Evolutionary conservation across 768 basidiomycete species (phyloP), one percentile per base, ranked within the genome.

Genomic region (Boletus reticuloceps): DNA sequence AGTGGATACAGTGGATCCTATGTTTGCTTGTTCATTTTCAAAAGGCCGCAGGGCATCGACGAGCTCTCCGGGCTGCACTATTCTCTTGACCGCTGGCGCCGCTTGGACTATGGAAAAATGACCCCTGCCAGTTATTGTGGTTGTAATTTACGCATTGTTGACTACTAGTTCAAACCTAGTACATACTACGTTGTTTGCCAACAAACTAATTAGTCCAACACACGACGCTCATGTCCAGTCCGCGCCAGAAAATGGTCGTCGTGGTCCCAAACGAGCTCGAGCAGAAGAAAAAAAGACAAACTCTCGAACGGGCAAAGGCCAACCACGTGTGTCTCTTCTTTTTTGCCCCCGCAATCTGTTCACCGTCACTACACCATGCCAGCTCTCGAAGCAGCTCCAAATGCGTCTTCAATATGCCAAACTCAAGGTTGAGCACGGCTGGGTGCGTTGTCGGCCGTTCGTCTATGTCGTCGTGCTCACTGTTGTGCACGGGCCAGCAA

Each of bases 401-500:
- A 77, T 88, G 71, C 81, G 89, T 25, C 74, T 91, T 17, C 88
- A 87, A 63, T 91, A 90, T 62, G 89, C 89, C 14, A 78, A 80
- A 65, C 74, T 91, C 54, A 91, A 91, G 65, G 88, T 91, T 47
- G 88, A 91, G 59, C 80, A 89, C 66, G 88, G 89, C 42, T 91
- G 89, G 89, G 88, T 89, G 67, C 20, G 47, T 55, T 9, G 5
- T 9, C 19, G 1, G 16, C 43, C 34, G 10, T 29, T 16, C 29
- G 6, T 29, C 8, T 12, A 5, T 41, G 4, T 39, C 31, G 13
- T 22, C 22, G 45, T 51, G 14, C 40, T 64, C 46, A 55, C 44
- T 27, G 11, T 5, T 32, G 47, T 43, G 14, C 44, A 45, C 19
- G 34, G 27, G 11, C 41, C 64, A 89, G 88, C 86, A 88, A 83